phyloP scores from a whole-genome alignment of 2,329 filamentous ascomycete species.

The Incumbomyces delicatus region DNA sequence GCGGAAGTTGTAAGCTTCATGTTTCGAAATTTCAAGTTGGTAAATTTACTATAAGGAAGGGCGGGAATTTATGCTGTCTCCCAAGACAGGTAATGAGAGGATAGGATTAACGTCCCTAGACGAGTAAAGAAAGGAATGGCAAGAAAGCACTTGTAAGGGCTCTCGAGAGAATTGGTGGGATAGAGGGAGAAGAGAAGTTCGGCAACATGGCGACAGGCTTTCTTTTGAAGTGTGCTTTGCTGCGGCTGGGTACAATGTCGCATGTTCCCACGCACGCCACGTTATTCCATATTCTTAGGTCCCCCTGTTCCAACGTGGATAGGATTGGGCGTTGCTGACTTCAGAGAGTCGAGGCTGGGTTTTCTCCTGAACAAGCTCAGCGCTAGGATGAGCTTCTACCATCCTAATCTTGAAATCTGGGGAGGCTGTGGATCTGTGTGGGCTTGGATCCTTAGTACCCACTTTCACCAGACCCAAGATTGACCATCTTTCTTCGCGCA shows the following conservation, averaged over 20 bases:
- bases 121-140: constrained; percentile 1
- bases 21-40: not conserved
- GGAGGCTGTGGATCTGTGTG: no score
- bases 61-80: constrained; percentile 4
- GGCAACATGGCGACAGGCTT: not conserved
- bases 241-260: not conserved
- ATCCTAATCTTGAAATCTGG: no score
- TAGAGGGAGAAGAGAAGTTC: not conserved
- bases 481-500: no score
- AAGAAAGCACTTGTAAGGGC: not conserved
- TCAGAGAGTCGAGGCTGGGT: no score
- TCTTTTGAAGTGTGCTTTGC: not conserved
- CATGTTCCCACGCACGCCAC: no score
- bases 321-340: no score
- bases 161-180: not conserved
- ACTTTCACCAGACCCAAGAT: no score
- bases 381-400: no score
- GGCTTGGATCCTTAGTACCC: no score
- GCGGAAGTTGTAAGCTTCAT: constrained; percentile 8
- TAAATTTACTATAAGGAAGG: not conserved
- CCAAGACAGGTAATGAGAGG: constrained; percentile 6
- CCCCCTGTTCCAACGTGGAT: no score
- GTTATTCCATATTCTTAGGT: no score
- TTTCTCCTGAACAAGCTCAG: no score
- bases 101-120: constrained; percentile 5